phyloP scores from a whole-genome alignment of 805 yeast species.

The Starmerella geochares region DNA sequence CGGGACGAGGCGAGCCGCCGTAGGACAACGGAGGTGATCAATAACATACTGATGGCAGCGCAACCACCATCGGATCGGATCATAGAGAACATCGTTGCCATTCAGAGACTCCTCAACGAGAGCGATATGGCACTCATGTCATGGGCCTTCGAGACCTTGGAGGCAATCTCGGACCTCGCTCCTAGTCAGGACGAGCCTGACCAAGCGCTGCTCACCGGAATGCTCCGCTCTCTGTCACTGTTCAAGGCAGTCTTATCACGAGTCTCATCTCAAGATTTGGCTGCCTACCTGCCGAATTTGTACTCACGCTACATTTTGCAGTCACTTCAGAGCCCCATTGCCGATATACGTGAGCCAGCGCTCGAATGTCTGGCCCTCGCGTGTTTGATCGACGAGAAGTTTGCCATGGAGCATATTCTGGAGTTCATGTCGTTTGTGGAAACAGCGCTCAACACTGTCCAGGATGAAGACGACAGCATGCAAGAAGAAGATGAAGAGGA shows the following conservation, averaged over 20 bases:
- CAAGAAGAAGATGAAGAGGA: constrained; percentile 40
- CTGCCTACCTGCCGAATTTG: constrained; percentile 48
- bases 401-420: constrained; percentile 12
- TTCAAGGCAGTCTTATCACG: constrained; percentile 61
- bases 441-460: background rate
- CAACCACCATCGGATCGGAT: constrained; percentile 42
- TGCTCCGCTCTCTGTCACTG: constrained; percentile 39
- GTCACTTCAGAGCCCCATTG: constrained; percentile 53
- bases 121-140: constrained; percentile 19
- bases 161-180: constrained; percentile 6
- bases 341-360: constrained; percentile 53
- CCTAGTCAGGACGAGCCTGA: constrained; percentile 15
- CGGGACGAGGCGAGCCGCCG: constrained; percentile 87
- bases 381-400: constrained; percentile 37
- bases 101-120: constrained; percentile 42
- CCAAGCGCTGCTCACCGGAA: constrained; percentile 11
- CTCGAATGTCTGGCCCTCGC: constrained; percentile 69
- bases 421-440: background rate
- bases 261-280: constrained; percentile 55
- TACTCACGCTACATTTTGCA: constrained; percentile 56
- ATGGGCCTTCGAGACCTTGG: constrained; percentile 20
- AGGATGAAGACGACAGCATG: background rate
- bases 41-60: constrained; percentile 43
- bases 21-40: constrained; percentile 50
- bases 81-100: constrained; percentile 42